Base-by-base conservation (phyloP, 1,284 basidiomycete species). In the Coniophora puteana region DNA sequence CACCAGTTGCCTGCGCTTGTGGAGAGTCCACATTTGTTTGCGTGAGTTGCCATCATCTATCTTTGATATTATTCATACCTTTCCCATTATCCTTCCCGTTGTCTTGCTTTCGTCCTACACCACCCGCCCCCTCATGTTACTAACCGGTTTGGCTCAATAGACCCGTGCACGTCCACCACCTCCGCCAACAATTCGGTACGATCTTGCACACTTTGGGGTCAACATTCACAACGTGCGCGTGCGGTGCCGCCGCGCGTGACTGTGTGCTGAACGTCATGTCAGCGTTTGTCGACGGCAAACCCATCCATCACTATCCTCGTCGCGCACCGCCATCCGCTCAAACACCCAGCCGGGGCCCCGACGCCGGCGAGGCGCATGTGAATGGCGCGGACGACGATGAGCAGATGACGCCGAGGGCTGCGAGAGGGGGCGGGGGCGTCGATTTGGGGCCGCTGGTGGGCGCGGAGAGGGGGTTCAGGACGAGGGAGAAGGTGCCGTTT, bases 191-290 rank as follows among this genome's bases (percentile, higher is more conserved):
- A 62, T 80, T 88, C 66, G 73, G 80, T 0, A 76, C 78, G 20
- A 81, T 91, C 53, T 70, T 91, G 1, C 82, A 87, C 30, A 74
- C 84, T 13, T 71, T 92, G 33, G 70, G 79, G 8, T 82, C 80
- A 13, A 86, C 80, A 0, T 90, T 90, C 56, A 79, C 80, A 2
- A 81, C 82, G 1, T 92, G 89, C 49, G 89, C 88, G 0, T 90
- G 88, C 51, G 81, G 81, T 5, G 63, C 71, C 5, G 68, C 68
- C 3, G 70, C 78, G 4, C 69, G 67, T 14, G 78, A 82, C 40
- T 90, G 89, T 53, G 83, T 78, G 0, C 58, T 89, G 16, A 68
- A 67, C 3, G 76, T 81, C 36, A 83, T 88, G 76, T 75, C 76
- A 18, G 68, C 69, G 25, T 76, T 88, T 45, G 80, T 84, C 13